Evolutionary conservation across 1,284 basidiomycete genomes (phyloP).

Genomic region (Phellinidium pouzarii): DNA sequence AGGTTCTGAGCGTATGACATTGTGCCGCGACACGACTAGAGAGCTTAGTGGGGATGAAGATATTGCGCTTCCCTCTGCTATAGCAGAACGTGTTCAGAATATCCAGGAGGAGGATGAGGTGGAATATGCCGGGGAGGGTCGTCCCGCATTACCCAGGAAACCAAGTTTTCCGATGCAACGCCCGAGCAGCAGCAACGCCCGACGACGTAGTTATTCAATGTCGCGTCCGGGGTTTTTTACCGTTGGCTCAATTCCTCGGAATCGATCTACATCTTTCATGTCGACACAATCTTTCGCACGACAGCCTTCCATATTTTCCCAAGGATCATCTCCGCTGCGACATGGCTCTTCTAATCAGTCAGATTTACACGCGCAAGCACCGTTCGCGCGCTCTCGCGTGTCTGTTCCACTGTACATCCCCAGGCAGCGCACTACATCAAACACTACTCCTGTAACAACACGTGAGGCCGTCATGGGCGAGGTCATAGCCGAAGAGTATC

Average conservation of each 20-base stretch:
- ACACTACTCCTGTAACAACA: constrained; percentile 33
- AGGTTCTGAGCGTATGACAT: constrained; percentile 8
- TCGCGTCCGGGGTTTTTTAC: constrained; percentile 1
- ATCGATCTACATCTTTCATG: constrained; percentile 34
- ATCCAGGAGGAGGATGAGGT: constrained; percentile 37
- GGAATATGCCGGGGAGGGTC: constrained; percentile 33
- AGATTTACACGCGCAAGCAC: constrained; percentile 4
- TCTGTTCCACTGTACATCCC: constrained; percentile 7
- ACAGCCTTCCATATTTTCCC: constrained; percentile 5
- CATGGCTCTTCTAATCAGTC: neutral
- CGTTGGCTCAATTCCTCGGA: constrained; percentile 27
- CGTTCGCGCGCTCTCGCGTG: neutral
- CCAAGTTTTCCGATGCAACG: constrained; percentile 13
- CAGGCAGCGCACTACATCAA: constrained; percentile 11
- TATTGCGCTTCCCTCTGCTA: constrained; percentile 48
- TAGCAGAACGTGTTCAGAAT: constrained; percentile 45
- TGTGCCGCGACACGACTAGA: constrained; percentile 6
- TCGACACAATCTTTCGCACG: constrained; percentile 26
- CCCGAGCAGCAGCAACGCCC: constrained; percentile 19
- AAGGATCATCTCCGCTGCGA: neutral
- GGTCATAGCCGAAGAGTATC: constrained; percentile 58
- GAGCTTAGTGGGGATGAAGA: constrained; percentile 48
- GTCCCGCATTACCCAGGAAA: constrained; percentile 14
- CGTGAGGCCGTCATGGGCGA: constrained; percentile 58
- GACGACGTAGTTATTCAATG: constrained; percentile 8